Percentiles rank a stretch among this genome's conserved stretches.
phyloP scores from a whole-genome alignment of 1,139 yeast genomes.

The Pichiaceae sp. region DNA sequence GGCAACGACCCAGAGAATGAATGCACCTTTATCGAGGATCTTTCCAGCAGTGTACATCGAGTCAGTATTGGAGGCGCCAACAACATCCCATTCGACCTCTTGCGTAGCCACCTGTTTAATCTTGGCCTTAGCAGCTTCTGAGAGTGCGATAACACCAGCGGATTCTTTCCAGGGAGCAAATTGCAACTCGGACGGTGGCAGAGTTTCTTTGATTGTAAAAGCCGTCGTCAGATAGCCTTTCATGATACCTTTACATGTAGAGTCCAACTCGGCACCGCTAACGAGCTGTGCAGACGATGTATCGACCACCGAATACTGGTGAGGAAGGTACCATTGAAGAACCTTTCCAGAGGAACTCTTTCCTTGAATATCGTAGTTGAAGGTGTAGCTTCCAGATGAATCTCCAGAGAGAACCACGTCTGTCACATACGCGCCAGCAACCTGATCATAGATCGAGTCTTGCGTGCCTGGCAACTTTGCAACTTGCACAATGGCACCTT shows the following conservation, averaged over 20 bases:
- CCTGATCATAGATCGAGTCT: conserved; percentile 38
- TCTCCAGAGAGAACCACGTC: conserved; percentile 22
- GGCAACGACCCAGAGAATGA: conserved; percentile 55
- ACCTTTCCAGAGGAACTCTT: conserved; percentile 22
- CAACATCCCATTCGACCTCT: conserved; percentile 48
- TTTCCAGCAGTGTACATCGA: conserved; percentile 76
- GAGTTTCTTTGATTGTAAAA: conserved; percentile 38
- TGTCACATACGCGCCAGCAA: conserved; percentile 42
- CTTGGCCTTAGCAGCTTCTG: conserved; percentile 28
- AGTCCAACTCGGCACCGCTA: conserved; percentile 41
- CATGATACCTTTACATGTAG: conserved; percentile 66
- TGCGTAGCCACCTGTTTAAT: conserved; percentile 41
- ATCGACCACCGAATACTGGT: conserved; percentile 47
- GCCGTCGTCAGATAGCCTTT: conserved; percentile 43
- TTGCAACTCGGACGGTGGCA: conserved; percentile 41
- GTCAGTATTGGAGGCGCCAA: conserved; percentile 53
- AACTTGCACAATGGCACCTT: conserved; percentile 32
- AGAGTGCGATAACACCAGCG: conserved; percentile 27
- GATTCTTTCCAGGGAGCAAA: conserved; percentile 52
- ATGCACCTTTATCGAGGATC: conserved; percentile 66
- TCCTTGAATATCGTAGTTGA: conserved; percentile 30
- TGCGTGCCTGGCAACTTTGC: conserved; percentile 24
- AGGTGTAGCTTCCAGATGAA: conserved; percentile 23
- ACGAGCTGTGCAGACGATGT: conserved; percentile 9
- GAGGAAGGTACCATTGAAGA: conserved; percentile 54